Percentiles rank a stretch among this genome's conserved stretches.
These are phyloP conservation scores for Leucosporidium creatinivorum DNA, from an alignment of 768 basidiomycete species.

Conservation along the genomic window DNA sequence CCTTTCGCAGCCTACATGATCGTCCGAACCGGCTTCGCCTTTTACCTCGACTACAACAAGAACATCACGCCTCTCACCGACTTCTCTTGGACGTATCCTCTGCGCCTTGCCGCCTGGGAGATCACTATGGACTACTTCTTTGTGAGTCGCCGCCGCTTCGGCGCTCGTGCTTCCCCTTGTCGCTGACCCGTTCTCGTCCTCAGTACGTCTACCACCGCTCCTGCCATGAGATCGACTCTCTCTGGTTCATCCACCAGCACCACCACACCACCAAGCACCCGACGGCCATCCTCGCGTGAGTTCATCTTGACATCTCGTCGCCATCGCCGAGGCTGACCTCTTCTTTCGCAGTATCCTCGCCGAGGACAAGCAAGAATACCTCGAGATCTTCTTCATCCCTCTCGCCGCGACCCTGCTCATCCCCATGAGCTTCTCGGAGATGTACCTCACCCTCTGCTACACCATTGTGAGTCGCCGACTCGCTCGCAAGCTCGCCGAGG, in stretches of 20 bases:
- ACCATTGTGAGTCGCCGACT: neutral
- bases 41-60: slow-evolving; percentile 17
- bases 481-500: too few relatives aligned
- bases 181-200: neutral
- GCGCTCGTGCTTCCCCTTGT: neutral
- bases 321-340: neutral
- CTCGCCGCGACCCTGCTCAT: slow-evolving; percentile 9
- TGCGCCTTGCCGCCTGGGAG: slow-evolving; percentile 14
- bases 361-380: slow-evolving; percentile 11
- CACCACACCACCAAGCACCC: slow-evolving; percentile 23
- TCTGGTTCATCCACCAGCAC: slow-evolving; percentile 20
- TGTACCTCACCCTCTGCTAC: slow-evolving; percentile 7
- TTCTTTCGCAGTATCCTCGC: slow-evolving; percentile 9
- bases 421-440: slow-evolving; percentile 20
- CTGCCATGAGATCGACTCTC: slow-evolving; percentile 18
- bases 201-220: slow-evolving; percentile 26
- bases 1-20: slow-evolving; percentile 17
- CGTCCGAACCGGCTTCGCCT: slow-evolving; percentile 8
- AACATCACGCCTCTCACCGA: neutral
- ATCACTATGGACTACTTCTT: slow-evolving; percentile 26
- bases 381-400: slow-evolving; percentile 15
- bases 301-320: neutral
- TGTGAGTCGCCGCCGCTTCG: neutral
- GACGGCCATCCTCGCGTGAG: slow-evolving; percentile 14
- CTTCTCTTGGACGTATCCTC: slow-evolving; percentile 8